These are phyloP conservation scores for Lizonia empirigonia DNA, from an alignment of 2,329 filamentous ascomycete species.

Conservation along the genomic window DNA sequence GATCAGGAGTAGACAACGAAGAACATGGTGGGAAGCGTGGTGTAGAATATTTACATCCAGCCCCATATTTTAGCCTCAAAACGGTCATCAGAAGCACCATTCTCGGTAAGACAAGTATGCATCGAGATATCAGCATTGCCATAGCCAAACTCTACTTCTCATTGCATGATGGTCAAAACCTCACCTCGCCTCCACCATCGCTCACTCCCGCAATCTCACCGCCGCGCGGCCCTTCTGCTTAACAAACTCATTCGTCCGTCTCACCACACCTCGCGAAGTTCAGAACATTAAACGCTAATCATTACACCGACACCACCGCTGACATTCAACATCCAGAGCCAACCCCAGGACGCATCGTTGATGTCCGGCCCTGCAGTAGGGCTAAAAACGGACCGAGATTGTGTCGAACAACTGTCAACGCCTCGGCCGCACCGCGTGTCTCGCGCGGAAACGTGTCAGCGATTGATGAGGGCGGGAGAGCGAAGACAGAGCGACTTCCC, in stretches of 20 bases:
- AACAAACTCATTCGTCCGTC: background rate
- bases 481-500: slow-evolving; percentile 21
- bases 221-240: background rate
- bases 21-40: slow-evolving; percentile 33
- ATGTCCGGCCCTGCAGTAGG: slow-evolving; percentile 27
- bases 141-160: background rate
- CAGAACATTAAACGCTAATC: background rate
- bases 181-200: background rate
- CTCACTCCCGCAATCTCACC: background rate
- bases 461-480: slow-evolving; percentile 28
- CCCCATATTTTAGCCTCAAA: slow-evolving; percentile 52
- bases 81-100: slow-evolving; percentile 58
- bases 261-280: background rate
- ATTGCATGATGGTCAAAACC: background rate
- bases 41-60: slow-evolving; percentile 40
- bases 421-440: slow-evolving; percentile 30
- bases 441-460: slow-evolving; percentile 30
- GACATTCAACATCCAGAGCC: slow-evolving; percentile 25
- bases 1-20: slow-evolving; percentile 26
- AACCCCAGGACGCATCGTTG: slow-evolving; percentile 18
- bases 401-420: slow-evolving; percentile 22
- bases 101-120: slow-evolving; percentile 48
- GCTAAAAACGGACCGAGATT: slow-evolving; percentile 28
- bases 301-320: slow-evolving; percentile 3
- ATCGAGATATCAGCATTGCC: background rate